Evolutionary conservation across 768 basidiomycete species (phyloP), one percentile per base, ranked within the genome.

Genomic region (Naganishia vishniacii): DNA sequence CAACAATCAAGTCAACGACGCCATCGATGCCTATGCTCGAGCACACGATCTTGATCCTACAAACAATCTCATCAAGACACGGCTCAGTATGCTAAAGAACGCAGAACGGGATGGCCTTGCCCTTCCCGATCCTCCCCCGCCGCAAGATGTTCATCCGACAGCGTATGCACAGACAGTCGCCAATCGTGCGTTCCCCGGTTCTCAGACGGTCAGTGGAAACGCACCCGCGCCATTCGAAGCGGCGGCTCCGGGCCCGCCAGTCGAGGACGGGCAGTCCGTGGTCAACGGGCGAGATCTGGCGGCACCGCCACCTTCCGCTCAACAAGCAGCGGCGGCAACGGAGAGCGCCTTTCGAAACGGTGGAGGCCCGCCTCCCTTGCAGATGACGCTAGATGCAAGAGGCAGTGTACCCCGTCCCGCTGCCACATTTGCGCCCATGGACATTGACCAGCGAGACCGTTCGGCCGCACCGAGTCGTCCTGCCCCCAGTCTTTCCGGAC

Each of bases 1-100:
- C 82, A 98, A 98, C 80, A 97, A 98, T 73, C 95, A 99, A 78
- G 91, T 98, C 74, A 88, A 88, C 40, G 95, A 99, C 76, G 95
- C 95, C 31, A 97, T 98, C 74, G 94, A 99, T 70, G 95, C 95
- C 1, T 99, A 99, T 73, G 89, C 90, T 12, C 85, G 94, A 37
- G 95, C 94, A 0, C 86, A 86, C 64, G 93, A 98, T 76, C 85
- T 98, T 48, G 95, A 98, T 74, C 91, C 93, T 0, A 79, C 77
- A 63, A 98, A 98, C 72, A 79, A 80, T 45, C 84, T 86, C 29
- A 93, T 98, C 76, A 84, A 87, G 29, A 86, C 88, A 67, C 84
- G 93, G 1, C 79, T 97, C 18, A 81, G 84, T 70, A 77, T 95
- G 9, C 77, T 97, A 63, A 86, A 85, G 79, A 87, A 83, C 62